Evolutionary conservation across 306 rosid genomes (phyloP).

Genomic region (Trifolium dubium): DNA sequence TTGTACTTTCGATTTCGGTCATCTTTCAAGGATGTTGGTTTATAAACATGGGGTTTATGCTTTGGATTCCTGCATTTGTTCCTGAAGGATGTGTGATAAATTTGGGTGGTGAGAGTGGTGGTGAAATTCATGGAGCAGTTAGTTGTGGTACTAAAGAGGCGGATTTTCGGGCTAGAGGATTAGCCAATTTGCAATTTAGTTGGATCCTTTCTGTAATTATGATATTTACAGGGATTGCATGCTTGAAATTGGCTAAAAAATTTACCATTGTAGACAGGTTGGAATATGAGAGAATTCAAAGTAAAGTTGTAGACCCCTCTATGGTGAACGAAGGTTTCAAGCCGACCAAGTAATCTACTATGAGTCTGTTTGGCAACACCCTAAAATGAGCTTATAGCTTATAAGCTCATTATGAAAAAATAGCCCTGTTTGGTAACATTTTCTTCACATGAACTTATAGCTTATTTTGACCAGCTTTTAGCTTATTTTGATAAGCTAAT

Average conservation of each 20-base stretch:
- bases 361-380: too few relatives aligned
- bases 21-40: slow-evolving; percentile 94
- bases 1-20: slow-evolving; percentile 74
- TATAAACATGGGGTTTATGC: slow-evolving; percentile 79
- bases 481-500: too few relatives aligned
- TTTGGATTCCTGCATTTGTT: slow-evolving; percentile 70
- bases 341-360: slow-evolving; percentile 44
- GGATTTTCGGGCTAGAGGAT: slow-evolving; percentile 72
- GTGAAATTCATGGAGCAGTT: slow-evolving; percentile 65
- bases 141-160: slow-evolving; percentile 66
- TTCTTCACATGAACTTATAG: too few relatives aligned
- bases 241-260: slow-evolving; percentile 62
- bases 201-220: slow-evolving; percentile 78
- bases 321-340: slow-evolving; percentile 53
- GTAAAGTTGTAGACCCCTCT: slow-evolving; percentile 54
- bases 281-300: slow-evolving; percentile 78
- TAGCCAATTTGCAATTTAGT: slow-evolving; percentile 91
- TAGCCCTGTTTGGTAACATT: too few relatives aligned
- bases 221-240: slow-evolving; percentile 56
- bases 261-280: slow-evolving; percentile 47
- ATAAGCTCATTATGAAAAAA: too few relatives aligned
- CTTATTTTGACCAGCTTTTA: too few relatives aligned
- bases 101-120: slow-evolving; percentile 35
- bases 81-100: slow-evolving; percentile 70
- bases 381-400: too few relatives aligned